A percentile compares a stretch with the other conserved stretches of the same genome.
Evolutionary conservation across 139 green algal species (phyloP).

Genomic region (Gonium pectorale): DNA sequence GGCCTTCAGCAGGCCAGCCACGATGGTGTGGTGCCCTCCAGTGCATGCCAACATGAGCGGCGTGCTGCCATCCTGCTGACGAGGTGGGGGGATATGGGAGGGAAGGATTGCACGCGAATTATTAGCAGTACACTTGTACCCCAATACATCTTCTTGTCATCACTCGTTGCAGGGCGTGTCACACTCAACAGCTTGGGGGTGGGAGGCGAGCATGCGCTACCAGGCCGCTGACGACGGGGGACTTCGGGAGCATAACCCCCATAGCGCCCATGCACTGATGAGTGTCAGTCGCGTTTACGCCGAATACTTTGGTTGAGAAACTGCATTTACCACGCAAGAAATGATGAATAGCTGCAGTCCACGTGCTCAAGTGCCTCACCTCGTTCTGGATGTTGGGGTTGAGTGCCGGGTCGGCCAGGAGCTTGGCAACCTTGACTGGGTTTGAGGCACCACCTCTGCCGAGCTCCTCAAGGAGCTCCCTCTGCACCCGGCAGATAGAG

Average conservation of each 20-base stretch:
- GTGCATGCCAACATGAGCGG: background rate
- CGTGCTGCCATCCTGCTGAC: background rate
- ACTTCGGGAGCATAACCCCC: no score
- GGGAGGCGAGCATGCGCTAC: no score
- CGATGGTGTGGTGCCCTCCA: background rate
- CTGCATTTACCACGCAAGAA: background rate
- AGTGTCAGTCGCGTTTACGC: no score
- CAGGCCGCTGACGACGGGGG: no score
- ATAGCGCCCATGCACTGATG: no score
- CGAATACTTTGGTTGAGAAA: no score
- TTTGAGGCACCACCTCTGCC: background rate
- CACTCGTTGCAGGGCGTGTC: no score
- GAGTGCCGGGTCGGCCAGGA: background rate
- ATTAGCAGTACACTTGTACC: no score
- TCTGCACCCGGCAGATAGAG: background rate
- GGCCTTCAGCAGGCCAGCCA: background rate
- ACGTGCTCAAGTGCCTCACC: background rate
- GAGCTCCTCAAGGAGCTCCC: background rate
- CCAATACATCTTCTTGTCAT: no score
- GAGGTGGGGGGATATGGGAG: no score
- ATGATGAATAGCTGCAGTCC: background rate
- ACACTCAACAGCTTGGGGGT: no score
- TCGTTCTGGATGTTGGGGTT: background rate
- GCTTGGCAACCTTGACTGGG: background rate
- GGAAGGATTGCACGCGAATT: no score